phyloP scores from a whole-genome alignment of 2,329 filamentous ascomycete genomes.

The Akanthomyces muscarius region DNA sequence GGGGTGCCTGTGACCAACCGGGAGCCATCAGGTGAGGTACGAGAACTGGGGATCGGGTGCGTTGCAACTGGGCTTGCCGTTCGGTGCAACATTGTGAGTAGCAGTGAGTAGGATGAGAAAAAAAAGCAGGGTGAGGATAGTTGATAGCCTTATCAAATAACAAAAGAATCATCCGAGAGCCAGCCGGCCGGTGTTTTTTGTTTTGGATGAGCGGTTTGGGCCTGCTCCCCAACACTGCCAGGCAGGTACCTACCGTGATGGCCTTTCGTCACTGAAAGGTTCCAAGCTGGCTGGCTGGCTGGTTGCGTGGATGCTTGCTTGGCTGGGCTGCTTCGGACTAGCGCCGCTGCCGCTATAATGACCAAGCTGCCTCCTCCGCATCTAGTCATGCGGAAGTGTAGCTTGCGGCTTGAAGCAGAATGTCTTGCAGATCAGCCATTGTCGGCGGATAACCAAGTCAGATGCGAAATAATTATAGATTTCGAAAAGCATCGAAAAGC shows the following conservation, averaged over 20 bases:
- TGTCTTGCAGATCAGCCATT: neutral
- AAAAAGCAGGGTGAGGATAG: neutral
- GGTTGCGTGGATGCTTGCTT: neutral
- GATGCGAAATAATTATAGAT: neutral
- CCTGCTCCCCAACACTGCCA: too few species aligned
- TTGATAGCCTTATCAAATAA: too few species aligned
- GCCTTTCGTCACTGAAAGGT: neutral
- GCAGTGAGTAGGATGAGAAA: neutral
- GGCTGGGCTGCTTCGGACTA: neutral
- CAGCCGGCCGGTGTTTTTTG: too few species aligned
- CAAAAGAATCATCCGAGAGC: too few species aligned
- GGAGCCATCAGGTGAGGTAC: conserved; percentile 7
- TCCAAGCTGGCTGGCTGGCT: too few species aligned
- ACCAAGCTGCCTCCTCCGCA: neutral
- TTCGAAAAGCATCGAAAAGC: neutral
- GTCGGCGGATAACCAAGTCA: neutral
- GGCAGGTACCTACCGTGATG: neutral
- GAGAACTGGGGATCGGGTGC: neutral
- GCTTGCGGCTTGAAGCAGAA: neutral
- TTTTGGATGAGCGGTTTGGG: too few species aligned
- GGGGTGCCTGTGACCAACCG: conserved; percentile 2
- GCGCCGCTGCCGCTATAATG: conserved; percentile 4
- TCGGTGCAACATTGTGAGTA: neutral
- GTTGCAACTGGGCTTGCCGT: neutral
- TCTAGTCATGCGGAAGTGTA: neutral